Conservation (phyloP, 352 stramenopile species). For the Globisporangium iwayamae region DNA sequence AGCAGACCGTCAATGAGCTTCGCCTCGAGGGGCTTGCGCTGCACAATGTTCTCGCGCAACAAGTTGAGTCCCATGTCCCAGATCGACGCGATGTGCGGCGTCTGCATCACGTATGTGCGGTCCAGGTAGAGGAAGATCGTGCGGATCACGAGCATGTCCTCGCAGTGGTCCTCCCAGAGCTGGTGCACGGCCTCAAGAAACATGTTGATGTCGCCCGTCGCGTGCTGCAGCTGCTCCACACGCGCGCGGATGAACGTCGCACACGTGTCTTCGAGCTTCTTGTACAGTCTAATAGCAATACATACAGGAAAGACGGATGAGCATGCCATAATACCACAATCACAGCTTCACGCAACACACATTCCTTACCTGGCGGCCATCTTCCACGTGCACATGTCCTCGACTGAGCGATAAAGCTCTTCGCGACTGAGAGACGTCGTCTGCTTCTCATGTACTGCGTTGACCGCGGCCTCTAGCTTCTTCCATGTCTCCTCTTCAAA, state of each 20-base stretch:
- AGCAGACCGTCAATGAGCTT: constrained; percentile 76
- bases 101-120: constrained; percentile 88
- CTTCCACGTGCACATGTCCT: constrained; percentile 93
- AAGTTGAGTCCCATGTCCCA: constrained; percentile 90
- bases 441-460: constrained; percentile 66
- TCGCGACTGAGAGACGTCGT: constrained; percentile 63
- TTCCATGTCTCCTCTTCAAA: constrained; percentile 83
- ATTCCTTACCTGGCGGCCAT: constrained; percentile 58
- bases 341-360: background rate
- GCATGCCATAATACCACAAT: background rate
- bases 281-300: constrained; percentile 38
- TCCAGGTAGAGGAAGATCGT: constrained; percentile 94
- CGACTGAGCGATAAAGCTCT: constrained; percentile 81
- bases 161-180: constrained; percentile 90
- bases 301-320: background rate
- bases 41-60: constrained; percentile 56
- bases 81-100: constrained; percentile 79
- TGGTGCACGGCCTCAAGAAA: constrained; percentile 78
- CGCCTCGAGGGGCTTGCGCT: constrained; percentile 48
- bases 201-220: constrained; percentile 56
- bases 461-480: constrained; percentile 61
- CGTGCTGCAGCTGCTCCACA: constrained; percentile 54
- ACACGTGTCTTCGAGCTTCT: constrained; percentile 65
- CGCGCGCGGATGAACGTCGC: constrained; percentile 53
- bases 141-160: constrained; percentile 90